Conservation (phyloP, 345 rosid species). For the Conringia planisiliqua region DNA sequence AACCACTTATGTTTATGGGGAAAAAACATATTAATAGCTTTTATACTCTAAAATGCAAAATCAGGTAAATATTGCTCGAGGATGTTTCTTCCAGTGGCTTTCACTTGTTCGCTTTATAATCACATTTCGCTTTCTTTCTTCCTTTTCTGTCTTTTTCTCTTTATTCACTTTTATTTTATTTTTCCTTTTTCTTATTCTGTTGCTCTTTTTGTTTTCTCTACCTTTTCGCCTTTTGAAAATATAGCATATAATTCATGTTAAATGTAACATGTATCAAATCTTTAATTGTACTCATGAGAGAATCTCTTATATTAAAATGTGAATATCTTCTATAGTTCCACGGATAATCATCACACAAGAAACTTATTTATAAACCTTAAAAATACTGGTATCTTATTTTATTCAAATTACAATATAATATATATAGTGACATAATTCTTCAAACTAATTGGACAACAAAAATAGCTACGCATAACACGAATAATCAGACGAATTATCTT, state of each 20-base stretch:
- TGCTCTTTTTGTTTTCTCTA: conserved; percentile 46
- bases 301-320: neutral
- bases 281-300: neutral
- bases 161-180: conserved; percentile 11
- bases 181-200: conserved; percentile 36
- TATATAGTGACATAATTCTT: neutral
- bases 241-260: neutral
- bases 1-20: neutral
- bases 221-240: conserved; percentile 7
- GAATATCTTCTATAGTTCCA: neutral
- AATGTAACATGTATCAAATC: neutral
- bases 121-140: conserved; percentile 48
- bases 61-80: conserved; percentile 8
- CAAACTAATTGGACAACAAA: neutral
- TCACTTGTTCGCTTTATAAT: conserved; percentile 31
- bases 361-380: neutral
- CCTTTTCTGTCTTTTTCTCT: conserved; percentile 19
- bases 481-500: neutral
- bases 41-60: conserved; percentile 23
- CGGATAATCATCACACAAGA: neutral
- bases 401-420: too few species aligned
- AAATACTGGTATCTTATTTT: neutral
- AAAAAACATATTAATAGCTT: neutral
- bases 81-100: conserved; percentile 13
- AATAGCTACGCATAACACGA: neutral